Evolutionary conservation across 2,329 filamentous ascomycete genomes (phyloP), one percentile per base, ranked within the genome.

Genomic region (Zelopaecilomyces penicillatus): DNA sequence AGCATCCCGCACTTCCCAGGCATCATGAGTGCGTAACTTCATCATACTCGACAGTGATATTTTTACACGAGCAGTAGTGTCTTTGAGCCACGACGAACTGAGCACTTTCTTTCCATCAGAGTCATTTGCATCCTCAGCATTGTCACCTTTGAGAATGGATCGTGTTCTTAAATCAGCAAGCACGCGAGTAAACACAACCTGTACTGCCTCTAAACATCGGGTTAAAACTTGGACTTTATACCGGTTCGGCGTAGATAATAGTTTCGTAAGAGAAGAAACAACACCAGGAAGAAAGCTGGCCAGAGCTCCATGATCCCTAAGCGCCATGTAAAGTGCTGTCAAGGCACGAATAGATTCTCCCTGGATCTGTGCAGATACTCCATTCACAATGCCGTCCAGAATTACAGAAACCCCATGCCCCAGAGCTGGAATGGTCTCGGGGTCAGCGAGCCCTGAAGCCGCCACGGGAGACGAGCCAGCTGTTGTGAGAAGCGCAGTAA

Each of bases 271-370:
- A 1, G 82, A 80, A 3, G 93, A 97, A 0, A 95, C 78, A 0
- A 87, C 87, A 7, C 90, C 88, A 0, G 94, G 93, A 36, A 97
- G 72, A 57, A 98, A 93, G 49, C 79, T 90, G 7, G 88, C 87
- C 45, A 95, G 69, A 3, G 86, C 80, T n/a, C 85, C 76, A 39
- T 76, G 76, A 55, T 93, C 84, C 42, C 75, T 80, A 37, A 95
- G 73, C 26, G 80, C 77, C 5, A 62, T 57, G 51, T 81, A 78
- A 6, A 93, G 66, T 1, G 76, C 68, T 41, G 76, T 66, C 2
- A 96, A 60, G 5, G 85, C 80, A 9, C 69, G 63, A 4, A 87
- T 68, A 5, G 88, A 85, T 51, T 84, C 77, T 5, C 83, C 60
- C 57, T 91, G 89, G 19, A 91, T 76, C n/a, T 76, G 70, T 33